Conservation (phyloP, 371 early-diverging fungal genomes). For the Apophysomyces ossiformis region DNA sequence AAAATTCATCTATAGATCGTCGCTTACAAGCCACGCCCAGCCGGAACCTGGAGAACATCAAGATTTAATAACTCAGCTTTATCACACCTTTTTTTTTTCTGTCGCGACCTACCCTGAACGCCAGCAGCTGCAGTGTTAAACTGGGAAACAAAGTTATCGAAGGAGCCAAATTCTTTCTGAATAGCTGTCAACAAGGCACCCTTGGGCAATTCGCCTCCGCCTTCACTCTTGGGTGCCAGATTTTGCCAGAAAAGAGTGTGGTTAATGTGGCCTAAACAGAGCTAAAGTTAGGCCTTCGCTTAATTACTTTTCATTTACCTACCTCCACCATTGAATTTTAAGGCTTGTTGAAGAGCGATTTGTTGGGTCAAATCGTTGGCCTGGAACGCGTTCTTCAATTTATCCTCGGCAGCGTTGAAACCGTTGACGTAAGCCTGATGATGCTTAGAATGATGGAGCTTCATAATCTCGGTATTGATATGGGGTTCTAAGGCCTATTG, state of each 20-base stretch:
- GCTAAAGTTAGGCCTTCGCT: not conserved
- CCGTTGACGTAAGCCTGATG: slow-evolving; percentile 80
- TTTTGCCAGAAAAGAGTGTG: slow-evolving; percentile 97
- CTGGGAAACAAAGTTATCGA: slow-evolving; percentile 79
- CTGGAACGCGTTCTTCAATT: slow-evolving; percentile 73
- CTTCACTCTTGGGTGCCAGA: slow-evolving; percentile 81
- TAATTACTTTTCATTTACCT: not conserved
- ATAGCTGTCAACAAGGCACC: slow-evolving; percentile 77
- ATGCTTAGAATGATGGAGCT: slow-evolving; percentile 96
- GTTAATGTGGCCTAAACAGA: slow-evolving; percentile 88
- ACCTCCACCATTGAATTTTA: slow-evolving; percentile 97
- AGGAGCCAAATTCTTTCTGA: slow-evolving; percentile 84
- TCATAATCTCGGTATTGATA: slow-evolving; percentile 95
- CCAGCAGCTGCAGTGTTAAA: slow-evolving; percentile 86
- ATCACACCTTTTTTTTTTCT: not conserved
- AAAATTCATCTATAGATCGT: not conserved
- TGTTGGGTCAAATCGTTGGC: slow-evolving; percentile 75
- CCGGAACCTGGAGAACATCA: slow-evolving; percentile 71
- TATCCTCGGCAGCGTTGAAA: slow-evolving; percentile 66
- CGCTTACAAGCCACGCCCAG: slow-evolving; percentile 95
- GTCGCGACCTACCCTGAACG: slow-evolving; percentile 73
- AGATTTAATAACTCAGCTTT: not conserved
- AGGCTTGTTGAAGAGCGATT: slow-evolving; percentile 76
- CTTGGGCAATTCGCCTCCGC: slow-evolving; percentile 75
- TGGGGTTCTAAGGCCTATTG: slow-evolving; percentile 90